Conservation (phyloP, 108 stramenopile species). For the Cyclotella baltica region DNA sequence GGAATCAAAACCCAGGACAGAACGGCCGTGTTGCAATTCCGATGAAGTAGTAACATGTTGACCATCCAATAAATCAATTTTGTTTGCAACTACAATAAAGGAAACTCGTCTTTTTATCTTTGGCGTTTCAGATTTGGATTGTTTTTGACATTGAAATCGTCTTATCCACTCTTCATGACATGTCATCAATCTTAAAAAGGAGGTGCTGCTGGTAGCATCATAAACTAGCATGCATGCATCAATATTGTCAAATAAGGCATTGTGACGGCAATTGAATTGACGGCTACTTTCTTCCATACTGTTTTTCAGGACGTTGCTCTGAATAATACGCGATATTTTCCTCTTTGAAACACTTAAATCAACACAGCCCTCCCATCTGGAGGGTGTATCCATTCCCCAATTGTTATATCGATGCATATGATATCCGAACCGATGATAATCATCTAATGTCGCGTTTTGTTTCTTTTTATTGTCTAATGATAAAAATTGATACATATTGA, state of each 20-base stretch:
- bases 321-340: not conserved
- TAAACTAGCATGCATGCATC: slow-evolving; percentile 84
- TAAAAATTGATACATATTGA: slow-evolving; percentile 38
- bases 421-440: not conserved
- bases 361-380: too few relatives aligned
- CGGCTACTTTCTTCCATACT: not conserved
- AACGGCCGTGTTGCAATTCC: slow-evolving; percentile 25
- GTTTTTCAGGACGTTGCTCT: not conserved
- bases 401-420: slow-evolving; percentile 37
- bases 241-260: slow-evolving; percentile 69
- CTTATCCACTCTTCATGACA: slow-evolving; percentile 78
- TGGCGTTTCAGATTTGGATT: slow-evolving; percentile 1
- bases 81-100: slow-evolving; percentile 82
- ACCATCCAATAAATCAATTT: slow-evolving; percentile 67
- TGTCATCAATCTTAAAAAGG: slow-evolving; percentile 75
- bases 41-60: slow-evolving; percentile 8
- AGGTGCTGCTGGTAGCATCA: slow-evolving; percentile 76
- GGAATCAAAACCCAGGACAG: slow-evolving; percentile 69
- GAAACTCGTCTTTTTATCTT: slow-evolving; percentile 48
- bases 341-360: not conserved
- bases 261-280: slow-evolving; percentile 23
- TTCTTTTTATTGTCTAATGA: slow-evolving; percentile 7
- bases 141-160: slow-evolving; percentile 43
- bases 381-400: slow-evolving; percentile 14
- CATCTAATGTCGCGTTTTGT: not conserved